A percentile compares a stretch with the other conserved stretches of the same genome.
phyloP scores from a whole-genome alignment of 2,329 filamentous ascomycete species.

The Thelonectria blattea region DNA sequence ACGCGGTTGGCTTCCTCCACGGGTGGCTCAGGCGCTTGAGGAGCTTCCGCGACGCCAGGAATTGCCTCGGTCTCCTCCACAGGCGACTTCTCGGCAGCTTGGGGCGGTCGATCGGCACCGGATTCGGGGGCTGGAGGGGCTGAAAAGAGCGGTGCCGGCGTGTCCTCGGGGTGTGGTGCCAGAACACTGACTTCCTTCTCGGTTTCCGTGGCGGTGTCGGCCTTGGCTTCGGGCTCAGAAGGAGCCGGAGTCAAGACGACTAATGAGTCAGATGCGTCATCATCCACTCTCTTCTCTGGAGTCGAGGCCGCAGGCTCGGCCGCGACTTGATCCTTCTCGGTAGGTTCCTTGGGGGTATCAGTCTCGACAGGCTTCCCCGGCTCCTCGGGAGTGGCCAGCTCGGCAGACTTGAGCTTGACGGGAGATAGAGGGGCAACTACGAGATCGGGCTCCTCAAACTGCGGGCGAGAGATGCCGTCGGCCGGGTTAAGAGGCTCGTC shows the following conservation, averaged over 20 bases:
- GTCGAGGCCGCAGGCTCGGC: slow-evolving; percentile 1
- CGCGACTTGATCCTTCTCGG: slow-evolving; percentile 11
- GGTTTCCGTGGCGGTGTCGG: slow-evolving; percentile 11
- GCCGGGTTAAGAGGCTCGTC: slow-evolving; percentile 78
- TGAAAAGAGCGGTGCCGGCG: slow-evolving; percentile 66
- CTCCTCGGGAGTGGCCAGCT: slow-evolving; percentile 29
- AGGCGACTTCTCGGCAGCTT: slow-evolving; percentile 25
- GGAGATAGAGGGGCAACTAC: slow-evolving; percentile 65
- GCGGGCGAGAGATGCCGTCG: slow-evolving; percentile 63
- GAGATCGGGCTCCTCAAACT: slow-evolving; percentile 62
- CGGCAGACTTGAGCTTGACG: slow-evolving; percentile 43
- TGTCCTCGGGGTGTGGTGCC: slow-evolving; percentile 68
- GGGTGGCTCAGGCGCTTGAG: slow-evolving; percentile 17
- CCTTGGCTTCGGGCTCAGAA: slow-evolving; percentile 34
- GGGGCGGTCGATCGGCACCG: slow-evolving; percentile 34
- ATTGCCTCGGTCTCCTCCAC: slow-evolving; percentile 17
- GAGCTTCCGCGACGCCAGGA: slow-evolving; percentile 12
- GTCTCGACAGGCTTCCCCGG: slow-evolving; percentile 22
- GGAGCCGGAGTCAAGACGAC: slow-evolving; percentile 30
- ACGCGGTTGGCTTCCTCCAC: slow-evolving; percentile 22
- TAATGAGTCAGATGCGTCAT: slow-evolving; percentile 31
- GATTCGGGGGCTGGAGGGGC: slow-evolving; percentile 39
- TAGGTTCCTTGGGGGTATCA: neutral
- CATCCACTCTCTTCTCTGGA: slow-evolving; percentile 14
- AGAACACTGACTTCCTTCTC: slow-evolving; percentile 39